Conservation (phyloP, 352 stramenopile genomes). For the Globisporangium cylindrosporum region DNA sequence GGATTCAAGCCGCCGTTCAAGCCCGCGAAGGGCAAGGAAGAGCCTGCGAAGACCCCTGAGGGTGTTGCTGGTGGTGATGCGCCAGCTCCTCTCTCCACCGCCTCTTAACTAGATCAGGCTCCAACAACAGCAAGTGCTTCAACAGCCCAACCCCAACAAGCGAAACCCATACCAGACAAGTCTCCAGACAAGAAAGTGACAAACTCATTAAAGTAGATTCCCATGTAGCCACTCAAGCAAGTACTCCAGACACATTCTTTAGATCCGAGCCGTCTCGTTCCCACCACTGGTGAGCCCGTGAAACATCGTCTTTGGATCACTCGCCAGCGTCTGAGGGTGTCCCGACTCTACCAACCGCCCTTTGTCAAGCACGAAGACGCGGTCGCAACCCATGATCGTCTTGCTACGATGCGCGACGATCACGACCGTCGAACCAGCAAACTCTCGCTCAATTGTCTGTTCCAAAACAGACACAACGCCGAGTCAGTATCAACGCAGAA, state of each 20-base stretch:
- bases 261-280: neutral
- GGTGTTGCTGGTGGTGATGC: neutral
- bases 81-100: neutral
- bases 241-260: neutral
- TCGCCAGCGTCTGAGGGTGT: constrained; percentile 29
- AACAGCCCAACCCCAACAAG: neutral
- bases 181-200: neutral
- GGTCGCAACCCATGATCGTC: constrained; percentile 95
- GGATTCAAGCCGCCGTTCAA: constrained; percentile 50
- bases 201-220: constrained; percentile 1
- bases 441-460: constrained; percentile 90
- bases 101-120: neutral
- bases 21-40: constrained; percentile 10
- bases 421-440: constrained; percentile 92
- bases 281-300: constrained; percentile 30
- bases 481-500: neutral
- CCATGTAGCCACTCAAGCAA: no score
- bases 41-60: constrained; percentile 6
- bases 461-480: constrained; percentile 5
- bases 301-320: constrained; percentile 42
- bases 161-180: neutral
- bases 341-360: constrained; percentile 55
- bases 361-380: constrained; percentile 65
- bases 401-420: constrained; percentile 97
- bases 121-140: neutral